Evolutionary conservation across 345 rosid species (phyloP), one percentile per base, ranked within the genome.

Genomic region (Euphorbia pulcherrima): DNA sequence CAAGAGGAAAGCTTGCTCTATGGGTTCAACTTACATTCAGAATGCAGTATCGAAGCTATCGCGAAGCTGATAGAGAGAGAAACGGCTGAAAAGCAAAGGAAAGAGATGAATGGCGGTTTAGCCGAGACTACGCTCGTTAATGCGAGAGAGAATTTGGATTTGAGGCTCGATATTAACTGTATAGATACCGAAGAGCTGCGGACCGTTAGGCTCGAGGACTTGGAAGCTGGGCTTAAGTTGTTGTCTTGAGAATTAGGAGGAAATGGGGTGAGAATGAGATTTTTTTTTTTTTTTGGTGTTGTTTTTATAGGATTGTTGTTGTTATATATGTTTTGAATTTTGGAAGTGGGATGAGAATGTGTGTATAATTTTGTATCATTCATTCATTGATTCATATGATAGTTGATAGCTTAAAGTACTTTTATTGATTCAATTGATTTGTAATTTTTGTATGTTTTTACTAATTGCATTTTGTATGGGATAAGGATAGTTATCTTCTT

Each of bases 31-130:
- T 66, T 95, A 70, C 90, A 92, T 62, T 68, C 83, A 41, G 80
- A 84, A 2, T 95, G 99, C 85, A 80, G 83, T 17, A 11, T 80
- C 46, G 85, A 88, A 41, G 92, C 83, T n/a, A 75, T 90, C 65
- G 90, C 89, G 0, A 70, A 67, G n/a, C 51, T 88, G 68, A 87
- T 95, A 24, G 87, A 88, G 78, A 79, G 56, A 39, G 87, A 79
- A 69, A 88, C 98, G 1, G 82, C 94, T 0, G 97, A 95, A 75
- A 87, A 88, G 83, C 88, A 86, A 77, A 90, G 96, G n/a, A 83
- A 77, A 74, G 96, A 88, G 75, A 88, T 85, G 96, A 95, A 95
- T 23, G 99, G 97, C 73, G 97, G 97, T 40, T 80, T 95, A 56
- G 88, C 86, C 14, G 96, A 87, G 58, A 85, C 97, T 0, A 72